These are phyloP conservation scores for Penicillium sp. DNA, from an alignment of 2,329 filamentous ascomycete species.

Conservation along the genomic window DNA sequence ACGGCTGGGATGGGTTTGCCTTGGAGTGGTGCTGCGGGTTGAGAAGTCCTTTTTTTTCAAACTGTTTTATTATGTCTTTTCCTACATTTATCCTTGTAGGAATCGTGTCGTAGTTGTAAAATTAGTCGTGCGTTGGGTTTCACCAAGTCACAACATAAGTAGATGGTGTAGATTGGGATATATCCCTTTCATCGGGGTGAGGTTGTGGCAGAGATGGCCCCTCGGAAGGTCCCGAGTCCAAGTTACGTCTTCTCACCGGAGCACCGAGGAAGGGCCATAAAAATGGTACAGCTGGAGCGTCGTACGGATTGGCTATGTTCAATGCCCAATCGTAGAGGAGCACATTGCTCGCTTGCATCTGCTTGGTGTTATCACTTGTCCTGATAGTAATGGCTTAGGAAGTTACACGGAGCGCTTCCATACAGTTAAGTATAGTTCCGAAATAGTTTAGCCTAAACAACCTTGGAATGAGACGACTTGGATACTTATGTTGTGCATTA, in stretches of 20 bases:
- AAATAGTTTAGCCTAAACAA: too few species aligned
- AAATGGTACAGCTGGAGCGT: too few species aligned
- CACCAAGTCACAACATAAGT: neutral
- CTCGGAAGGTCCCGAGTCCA: neutral
- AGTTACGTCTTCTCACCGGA: too few species aligned
- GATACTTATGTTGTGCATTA: neutral
- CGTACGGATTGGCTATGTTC: too few species aligned
- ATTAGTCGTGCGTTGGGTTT: neutral
- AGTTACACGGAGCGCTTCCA: too few species aligned
- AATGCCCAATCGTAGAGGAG: too few species aligned
- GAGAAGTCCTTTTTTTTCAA: constrained; percentile 14
- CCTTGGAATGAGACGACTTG: too few species aligned
- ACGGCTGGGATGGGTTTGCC: constrained; percentile 29
- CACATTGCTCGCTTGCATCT: too few species aligned
- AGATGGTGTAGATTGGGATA: neutral
- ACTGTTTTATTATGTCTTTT: neutral
- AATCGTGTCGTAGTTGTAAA: neutral
- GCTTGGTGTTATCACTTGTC: too few species aligned
- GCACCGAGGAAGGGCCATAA: too few species aligned
- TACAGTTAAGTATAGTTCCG: too few species aligned
- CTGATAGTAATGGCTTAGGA: too few species aligned
- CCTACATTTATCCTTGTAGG: neutral
- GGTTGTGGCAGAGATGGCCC: neutral
- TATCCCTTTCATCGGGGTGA: neutral
- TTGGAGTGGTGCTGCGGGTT: constrained; percentile 25